A percentile compares a stretch with the other conserved stretches of the same genome.
phyloP scores from a whole-genome alignment of 257 asterid genomes.

The Verbena officinalis region DNA sequence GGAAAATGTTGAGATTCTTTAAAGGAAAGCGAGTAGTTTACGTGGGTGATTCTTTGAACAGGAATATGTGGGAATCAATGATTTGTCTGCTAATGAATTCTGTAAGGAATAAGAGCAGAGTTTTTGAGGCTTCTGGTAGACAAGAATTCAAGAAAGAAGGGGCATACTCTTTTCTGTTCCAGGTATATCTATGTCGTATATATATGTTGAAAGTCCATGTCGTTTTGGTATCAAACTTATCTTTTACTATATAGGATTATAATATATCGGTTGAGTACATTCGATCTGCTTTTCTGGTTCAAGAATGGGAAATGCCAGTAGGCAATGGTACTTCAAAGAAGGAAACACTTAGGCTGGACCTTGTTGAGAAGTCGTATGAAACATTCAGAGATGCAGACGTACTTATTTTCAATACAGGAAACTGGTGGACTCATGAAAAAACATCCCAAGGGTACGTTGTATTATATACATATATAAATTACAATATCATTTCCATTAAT shows the following conservation, averaged over 20 bases:
- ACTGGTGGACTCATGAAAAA: slow-evolving; percentile 91
- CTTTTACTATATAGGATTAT: slow-evolving; percentile 46
- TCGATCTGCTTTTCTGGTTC: slow-evolving; percentile 75
- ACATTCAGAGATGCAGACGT: slow-evolving; percentile 61
- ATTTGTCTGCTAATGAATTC: slow-evolving; percentile 65
- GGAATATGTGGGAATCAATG: slow-evolving; percentile 86
- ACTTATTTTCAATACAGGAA: slow-evolving; percentile 75
- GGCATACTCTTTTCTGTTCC: slow-evolving; percentile 61
- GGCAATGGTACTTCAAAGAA: slow-evolving; percentile 46
- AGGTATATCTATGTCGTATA: slow-evolving; percentile 32
- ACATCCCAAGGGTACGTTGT: slow-evolving; percentile 65
- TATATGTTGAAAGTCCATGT: background rate
- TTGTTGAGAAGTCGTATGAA: slow-evolving; percentile 46
- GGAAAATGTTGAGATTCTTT: slow-evolving; percentile 58
- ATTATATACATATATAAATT: background rate
- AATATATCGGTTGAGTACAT: slow-evolving; percentile 61
- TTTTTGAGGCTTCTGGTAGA: slow-evolving; percentile 67
- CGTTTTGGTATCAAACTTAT: slow-evolving; percentile 1
- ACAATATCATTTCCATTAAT: background rate
- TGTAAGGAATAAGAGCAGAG: slow-evolving; percentile 57
- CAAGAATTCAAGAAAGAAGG: slow-evolving; percentile 62
- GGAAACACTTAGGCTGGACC: slow-evolving; percentile 76
- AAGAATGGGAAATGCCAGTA: slow-evolving; percentile 58
- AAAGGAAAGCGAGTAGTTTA: slow-evolving; percentile 66
- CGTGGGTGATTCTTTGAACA: slow-evolving; percentile 81